These are phyloP conservation scores for Colletotrichum sp. DNA, from an alignment of 2,329 filamentous ascomycete genomes.

Conservation along the genomic window DNA sequence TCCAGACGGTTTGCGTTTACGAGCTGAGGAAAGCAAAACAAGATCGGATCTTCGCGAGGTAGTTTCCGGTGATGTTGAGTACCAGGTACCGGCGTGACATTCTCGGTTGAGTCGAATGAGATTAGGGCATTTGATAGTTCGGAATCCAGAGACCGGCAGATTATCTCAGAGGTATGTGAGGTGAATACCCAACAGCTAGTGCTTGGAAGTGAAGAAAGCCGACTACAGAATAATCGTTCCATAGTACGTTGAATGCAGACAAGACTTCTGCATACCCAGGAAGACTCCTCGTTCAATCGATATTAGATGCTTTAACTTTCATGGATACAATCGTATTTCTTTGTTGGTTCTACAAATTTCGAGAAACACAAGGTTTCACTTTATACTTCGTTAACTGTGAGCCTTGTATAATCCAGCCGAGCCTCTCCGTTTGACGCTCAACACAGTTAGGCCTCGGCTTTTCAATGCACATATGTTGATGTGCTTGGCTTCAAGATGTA, in stretches of 20 bases:
- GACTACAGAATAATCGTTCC: background rate
- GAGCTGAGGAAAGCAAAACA: background rate
- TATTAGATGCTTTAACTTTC: too few relatives aligned
- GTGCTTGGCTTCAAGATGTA: background rate
- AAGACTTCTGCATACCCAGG: background rate
- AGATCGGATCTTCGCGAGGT: background rate
- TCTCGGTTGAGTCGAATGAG: background rate
- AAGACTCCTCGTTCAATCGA: too few relatives aligned
- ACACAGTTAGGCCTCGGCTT: too few relatives aligned
- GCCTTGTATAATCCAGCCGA: background rate
- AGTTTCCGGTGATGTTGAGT: background rate
- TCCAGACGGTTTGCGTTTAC: background rate
- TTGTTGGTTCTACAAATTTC: background rate
- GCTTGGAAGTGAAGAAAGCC: background rate
- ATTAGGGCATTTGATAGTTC: background rate
- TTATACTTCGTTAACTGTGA: too few relatives aligned
- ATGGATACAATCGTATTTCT: too few relatives aligned
- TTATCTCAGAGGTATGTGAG: background rate
- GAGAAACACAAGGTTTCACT: too few relatives aligned
- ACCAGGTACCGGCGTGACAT: background rate
- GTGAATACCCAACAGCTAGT: background rate
- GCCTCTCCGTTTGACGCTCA: background rate
- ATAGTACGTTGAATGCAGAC: background rate
- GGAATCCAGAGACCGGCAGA: background rate
- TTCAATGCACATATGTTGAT: fast-evolving